phyloP scores from a whole-genome alignment of 495 filamentous ascomycete genomes.

The Oidiodendron maius region DNA sequence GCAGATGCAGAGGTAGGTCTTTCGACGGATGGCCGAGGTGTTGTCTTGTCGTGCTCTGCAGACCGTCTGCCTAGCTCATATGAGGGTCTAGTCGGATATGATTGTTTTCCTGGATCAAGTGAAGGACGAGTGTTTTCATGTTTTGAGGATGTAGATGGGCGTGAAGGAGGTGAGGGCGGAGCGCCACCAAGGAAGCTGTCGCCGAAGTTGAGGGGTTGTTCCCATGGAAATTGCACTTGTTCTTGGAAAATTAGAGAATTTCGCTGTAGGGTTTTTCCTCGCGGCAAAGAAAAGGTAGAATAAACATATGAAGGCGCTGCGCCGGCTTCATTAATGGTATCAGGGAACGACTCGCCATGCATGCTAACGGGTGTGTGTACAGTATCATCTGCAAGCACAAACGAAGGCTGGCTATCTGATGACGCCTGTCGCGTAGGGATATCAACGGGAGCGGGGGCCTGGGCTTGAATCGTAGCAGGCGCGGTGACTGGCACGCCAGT shows the following conservation, averaged over 20 bases:
- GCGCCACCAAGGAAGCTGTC: slow-evolving; percentile 42
- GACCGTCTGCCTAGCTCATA: slow-evolving; percentile 42
- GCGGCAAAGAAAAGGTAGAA: slow-evolving; percentile 74
- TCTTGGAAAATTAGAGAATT: slow-evolving; percentile 62
- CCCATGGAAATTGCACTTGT: slow-evolving; percentile 22
- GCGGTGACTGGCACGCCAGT: slow-evolving; percentile 57
- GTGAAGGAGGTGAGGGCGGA: slow-evolving; percentile 46
- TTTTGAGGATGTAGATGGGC: slow-evolving; percentile 24
- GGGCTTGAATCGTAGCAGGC: no score
- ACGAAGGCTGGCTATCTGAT: slow-evolving; percentile 57
- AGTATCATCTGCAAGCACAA: slow-evolving; percentile 51
- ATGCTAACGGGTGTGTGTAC: slow-evolving; percentile 60
- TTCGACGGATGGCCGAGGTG: slow-evolving; percentile 11
- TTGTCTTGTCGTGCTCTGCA: slow-evolving; percentile 26
- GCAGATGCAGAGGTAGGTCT: slow-evolving; percentile 45
- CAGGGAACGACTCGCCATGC: slow-evolving; percentile 52
- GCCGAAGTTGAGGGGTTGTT: slow-evolving; percentile 48
- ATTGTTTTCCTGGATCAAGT: slow-evolving; percentile 28
- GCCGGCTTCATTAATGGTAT: slow-evolving; percentile 31
- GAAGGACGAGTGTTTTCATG: slow-evolving; percentile 25
- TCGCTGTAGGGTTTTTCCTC: slow-evolving; percentile 69
- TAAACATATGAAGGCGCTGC: slow-evolving; percentile 74
- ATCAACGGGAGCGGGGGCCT: no score
- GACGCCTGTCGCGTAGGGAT: slow-evolving; percentile 43
- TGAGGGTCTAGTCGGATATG: slow-evolving; percentile 33